phyloP scores from a whole-genome alignment of 2,329 filamentous ascomycete species.

The Monilinia laxa region DNA sequence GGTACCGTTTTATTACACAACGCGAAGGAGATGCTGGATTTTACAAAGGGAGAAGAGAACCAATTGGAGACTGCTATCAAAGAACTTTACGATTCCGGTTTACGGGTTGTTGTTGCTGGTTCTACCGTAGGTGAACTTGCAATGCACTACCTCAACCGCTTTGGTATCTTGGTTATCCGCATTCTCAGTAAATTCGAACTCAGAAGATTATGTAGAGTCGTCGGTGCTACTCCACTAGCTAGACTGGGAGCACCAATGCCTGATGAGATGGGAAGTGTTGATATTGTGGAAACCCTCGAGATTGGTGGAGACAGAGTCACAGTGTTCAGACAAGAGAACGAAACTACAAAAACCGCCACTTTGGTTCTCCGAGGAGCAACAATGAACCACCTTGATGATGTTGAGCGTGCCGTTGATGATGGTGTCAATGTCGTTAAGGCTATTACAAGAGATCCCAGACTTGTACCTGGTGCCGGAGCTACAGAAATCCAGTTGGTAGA shows the following conservation, averaged over 20 bases:
- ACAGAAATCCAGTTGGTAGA: constrained; percentile 93
- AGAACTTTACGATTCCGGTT: constrained; percentile 89
- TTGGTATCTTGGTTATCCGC: constrained; percentile 93
- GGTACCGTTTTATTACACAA: constrained; percentile 96
- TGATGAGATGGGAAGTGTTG: constrained; percentile 96
- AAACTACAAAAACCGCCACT: constrained; percentile 88
- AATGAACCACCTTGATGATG: constrained; percentile 95
- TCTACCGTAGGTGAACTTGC: constrained; percentile 94
- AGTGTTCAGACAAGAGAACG: constrained; percentile 95
- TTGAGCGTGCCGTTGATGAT: constrained; percentile 95
- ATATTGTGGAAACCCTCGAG: constrained; percentile 94
- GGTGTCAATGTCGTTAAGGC: constrained; percentile 99
- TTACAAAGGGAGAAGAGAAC: constrained; percentile 92
- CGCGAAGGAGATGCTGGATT: constrained; percentile 97
- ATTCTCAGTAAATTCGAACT: constrained; percentile 98
- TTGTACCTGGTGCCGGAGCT: constrained; percentile 92
- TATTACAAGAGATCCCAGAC: constrained; percentile 86
- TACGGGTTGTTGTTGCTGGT: constrained; percentile 89
- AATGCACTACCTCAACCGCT: constrained; percentile 96
- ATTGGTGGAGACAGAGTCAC: constrained; percentile 98
- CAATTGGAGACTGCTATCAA: constrained; percentile 92
- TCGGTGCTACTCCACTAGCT: constrained; percentile 93
- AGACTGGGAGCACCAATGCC: constrained; percentile 97
- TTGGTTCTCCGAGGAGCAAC: constrained; percentile 93
- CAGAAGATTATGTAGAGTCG: constrained; percentile 88